A percentile compares a stretch with the other conserved stretches of the same genome.
Evolutionary conservation across 495 filamentous ascomycete species (phyloP).

Genomic region (Penicillium riverlandense): DNA sequence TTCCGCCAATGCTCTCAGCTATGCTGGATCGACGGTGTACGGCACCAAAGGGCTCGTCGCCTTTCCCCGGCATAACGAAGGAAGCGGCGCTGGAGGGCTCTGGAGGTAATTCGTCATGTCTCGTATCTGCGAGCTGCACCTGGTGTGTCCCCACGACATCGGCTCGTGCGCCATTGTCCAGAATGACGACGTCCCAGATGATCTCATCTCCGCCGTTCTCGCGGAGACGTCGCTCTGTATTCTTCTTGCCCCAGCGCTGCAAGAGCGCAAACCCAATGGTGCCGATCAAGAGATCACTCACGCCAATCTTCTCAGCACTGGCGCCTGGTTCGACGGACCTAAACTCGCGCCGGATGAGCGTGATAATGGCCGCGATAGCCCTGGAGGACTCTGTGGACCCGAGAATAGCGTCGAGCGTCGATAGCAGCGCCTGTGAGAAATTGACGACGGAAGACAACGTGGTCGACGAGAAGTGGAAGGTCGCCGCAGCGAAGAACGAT

Average conservation of each 20-base stretch:
- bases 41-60: conserved; percentile 38
- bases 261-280: conserved; percentile 65
- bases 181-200: conserved; percentile 75
- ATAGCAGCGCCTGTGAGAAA: conserved; percentile 57
- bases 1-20: conserved; percentile 9
- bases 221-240: conserved; percentile 48
- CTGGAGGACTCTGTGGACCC: conserved; percentile 73
- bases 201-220: conserved; percentile 50
- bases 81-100: conserved; percentile 21
- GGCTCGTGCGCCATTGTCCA: conserved; percentile 54
- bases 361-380: conserved; percentile 73
- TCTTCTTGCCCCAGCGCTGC: conserved; percentile 58
- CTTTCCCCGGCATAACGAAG: conserved; percentile 31
- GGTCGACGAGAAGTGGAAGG: conserved; percentile 63
- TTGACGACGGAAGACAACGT: conserved; percentile 54
- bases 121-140: conserved; percentile 16
- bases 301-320: conserved; percentile 55
- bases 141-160: conserved; percentile 47
- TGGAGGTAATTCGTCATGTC: conserved; percentile 4
- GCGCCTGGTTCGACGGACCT: conserved; percentile 51
- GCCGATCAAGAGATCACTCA: conserved; percentile 59
- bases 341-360: conserved; percentile 65
- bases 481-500: conserved; percentile 59
- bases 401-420: conserved; percentile 65
- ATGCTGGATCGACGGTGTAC: conserved; percentile 34